Conservation (phyloP, 345 rosid genomes). For the Aquilaria yunnanensis region DNA sequence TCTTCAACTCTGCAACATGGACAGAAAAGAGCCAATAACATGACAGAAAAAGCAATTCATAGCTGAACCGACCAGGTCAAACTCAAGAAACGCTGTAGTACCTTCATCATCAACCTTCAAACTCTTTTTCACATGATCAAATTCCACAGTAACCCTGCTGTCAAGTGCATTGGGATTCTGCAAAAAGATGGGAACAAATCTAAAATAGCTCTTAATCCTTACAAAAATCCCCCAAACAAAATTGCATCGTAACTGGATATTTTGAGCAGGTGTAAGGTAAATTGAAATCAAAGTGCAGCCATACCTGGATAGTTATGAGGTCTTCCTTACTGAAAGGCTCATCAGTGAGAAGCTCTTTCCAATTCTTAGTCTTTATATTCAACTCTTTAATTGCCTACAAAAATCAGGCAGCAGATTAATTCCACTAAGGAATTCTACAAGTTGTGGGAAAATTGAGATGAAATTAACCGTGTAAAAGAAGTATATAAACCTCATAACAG, state of each 20-base stretch:
- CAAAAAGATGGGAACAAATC: constrained; percentile 13
- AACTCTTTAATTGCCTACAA: constrained; percentile 82
- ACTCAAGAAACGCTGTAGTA: constrained; percentile 12
- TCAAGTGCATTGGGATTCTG: constrained; percentile 88
- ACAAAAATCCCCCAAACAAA: not conserved
- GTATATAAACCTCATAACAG: constrained; percentile 62
- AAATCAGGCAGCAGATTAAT: not conserved
- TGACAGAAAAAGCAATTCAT: not conserved
- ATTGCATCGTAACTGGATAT: constrained; percentile 3
- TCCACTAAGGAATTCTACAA: too few relatives aligned
- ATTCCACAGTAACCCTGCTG: constrained; percentile 56
- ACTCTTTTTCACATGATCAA: constrained; percentile 82
- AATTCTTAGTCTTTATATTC: constrained; percentile 87
- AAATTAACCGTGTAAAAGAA: not conserved
- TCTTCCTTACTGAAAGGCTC: constrained; percentile 78
- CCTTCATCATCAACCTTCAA: constrained; percentile 89
- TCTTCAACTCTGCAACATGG: constrained; percentile 47
- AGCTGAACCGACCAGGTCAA: constrained; percentile 10
- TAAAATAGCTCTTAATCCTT: constrained; percentile 6
- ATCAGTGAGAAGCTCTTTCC: constrained; percentile 90
- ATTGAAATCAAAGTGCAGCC: constrained; percentile 2
- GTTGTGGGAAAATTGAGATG: too few relatives aligned
- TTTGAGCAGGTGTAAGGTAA: constrained; percentile 10
- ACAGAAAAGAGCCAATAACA: constrained; percentile 12
- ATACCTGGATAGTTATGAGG: constrained; percentile 79